A percentile compares a stretch with the other conserved stretches of the same genome.
Evolutionary conservation across 768 basidiomycete genomes (phyloP).

Genomic region (Hygrocybe punicea): DNA sequence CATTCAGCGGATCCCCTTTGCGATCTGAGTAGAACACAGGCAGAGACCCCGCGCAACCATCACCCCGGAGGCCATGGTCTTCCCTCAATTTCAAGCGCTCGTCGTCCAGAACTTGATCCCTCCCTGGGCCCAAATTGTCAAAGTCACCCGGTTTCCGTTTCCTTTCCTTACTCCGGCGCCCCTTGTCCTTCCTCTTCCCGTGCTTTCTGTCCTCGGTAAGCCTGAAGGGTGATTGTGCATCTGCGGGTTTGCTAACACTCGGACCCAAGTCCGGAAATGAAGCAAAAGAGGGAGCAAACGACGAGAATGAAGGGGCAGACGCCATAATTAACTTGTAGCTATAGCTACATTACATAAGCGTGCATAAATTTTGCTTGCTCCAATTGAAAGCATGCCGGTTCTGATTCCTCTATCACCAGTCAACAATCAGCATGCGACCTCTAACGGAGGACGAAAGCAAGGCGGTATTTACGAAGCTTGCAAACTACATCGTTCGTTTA

Average conservation of each 20-base stretch:
- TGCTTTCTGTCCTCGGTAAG: conserved; percentile 1
- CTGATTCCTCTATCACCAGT: not conserved
- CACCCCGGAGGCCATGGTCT: conserved; percentile 5
- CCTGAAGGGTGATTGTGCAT: conserved; percentile 13
- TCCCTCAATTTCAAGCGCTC: conserved; percentile 28
- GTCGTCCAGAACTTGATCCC: conserved; percentile 5
- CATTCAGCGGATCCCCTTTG: conserved; percentile 62
- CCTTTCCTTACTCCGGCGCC: conserved; percentile 26
- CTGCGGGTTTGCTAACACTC: conserved; percentile 34
- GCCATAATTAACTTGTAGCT: conserved; percentile 22
- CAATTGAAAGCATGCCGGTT: too few relatives aligned
- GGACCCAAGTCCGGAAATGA: conserved; percentile 66
- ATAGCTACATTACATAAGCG: not conserved
- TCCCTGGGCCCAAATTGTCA: not conserved
- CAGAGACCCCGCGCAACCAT: conserved; percentile 22
- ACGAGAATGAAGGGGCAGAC: conserved; percentile 58
- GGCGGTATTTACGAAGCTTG: conserved; percentile 91
- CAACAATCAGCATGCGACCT: conserved; percentile 67
- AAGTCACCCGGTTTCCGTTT: conserved; percentile 19
- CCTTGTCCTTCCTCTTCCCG: conserved; percentile 9
- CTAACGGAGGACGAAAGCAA: conserved; percentile 97
- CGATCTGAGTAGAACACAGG: conserved; percentile 59
- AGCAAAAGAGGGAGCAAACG: conserved; percentile 61
- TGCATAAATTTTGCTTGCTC: too few relatives aligned
- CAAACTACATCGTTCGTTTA: conserved; percentile 85